Base-by-base conservation (phyloP, 441 rosid genomes). In the Corymbia citriodora region DNA sequence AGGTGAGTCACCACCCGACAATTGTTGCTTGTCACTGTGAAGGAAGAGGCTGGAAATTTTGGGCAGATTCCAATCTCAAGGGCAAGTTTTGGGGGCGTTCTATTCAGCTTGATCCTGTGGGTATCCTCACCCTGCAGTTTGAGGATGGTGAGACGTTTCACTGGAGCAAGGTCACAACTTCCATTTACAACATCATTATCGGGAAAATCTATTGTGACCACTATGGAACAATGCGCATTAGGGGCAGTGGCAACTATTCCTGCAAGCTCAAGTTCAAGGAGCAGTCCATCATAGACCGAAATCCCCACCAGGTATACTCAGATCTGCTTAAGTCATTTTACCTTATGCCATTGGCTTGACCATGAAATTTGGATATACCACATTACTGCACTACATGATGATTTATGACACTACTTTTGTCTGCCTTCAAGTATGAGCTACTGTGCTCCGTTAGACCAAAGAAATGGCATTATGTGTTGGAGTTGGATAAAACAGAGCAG, bases 31-130 rank as follows among this genome's bases (percentile, higher is more conserved):
- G 99, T 93, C 99, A 98, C 91, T 97, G 99, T 92, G 98, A 97
- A 92, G 99, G 99, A 91, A 96, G 94, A 96, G 99, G 98, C 90
- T 98, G 99, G 99, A 97, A 95, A 89, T 98, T 98, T 92, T 98
- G 99, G 99, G 99, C 96, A 63, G 99, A 98, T 92, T 97, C 99
- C 91, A 96, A 98, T 94, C 96, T 98, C 93, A 97, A 96, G 93
- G 99, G 99, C 57, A 97, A 98, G 92, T 98, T 98, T 87, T 98
- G 99, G 99, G 99, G 99, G 21, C 93, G 99, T n/a, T 98, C 99
- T 90, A 97, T 98, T 93, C 99, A 98, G 94, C 99, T 98, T 82
- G 99, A 97, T 93, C 99, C 99, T 87, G 98, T 98, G 48, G 99
- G 99, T 90, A 89, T 95, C 57, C 95, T 97, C 83, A 96, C 97